Evolutionary conservation across 495 filamentous ascomycete genomes (phyloP).

Genomic region (Podospora comata): DNA sequence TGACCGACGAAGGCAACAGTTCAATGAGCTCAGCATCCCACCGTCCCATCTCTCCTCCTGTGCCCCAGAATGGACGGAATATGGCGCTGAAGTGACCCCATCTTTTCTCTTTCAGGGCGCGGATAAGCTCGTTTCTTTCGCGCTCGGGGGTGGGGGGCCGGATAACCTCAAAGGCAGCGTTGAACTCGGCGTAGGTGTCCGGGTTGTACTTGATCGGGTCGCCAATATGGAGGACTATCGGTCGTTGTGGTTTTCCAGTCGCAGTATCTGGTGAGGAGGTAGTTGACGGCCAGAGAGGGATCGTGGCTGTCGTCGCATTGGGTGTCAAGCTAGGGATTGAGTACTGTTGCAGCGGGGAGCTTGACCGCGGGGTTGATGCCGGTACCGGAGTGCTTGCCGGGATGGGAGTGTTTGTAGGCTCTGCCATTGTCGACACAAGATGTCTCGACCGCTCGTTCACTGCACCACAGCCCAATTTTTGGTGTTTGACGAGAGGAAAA

Average conservation of each 20-base stretch:
- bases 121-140: constrained; percentile 56
- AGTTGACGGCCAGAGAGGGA: constrained; percentile 14
- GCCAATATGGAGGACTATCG: constrained; percentile 63
- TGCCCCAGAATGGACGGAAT: constrained; percentile 76
- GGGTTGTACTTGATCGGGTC: constrained; percentile 67
- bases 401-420: constrained; percentile 49
- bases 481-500: neutral
- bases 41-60: constrained; percentile 70
- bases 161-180: constrained; percentile 56
- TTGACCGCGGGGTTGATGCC: constrained; percentile 41
- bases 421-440: constrained; percentile 36
- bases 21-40: constrained; percentile 72
- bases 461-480: neutral
- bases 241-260: constrained; percentile 16
- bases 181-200: constrained; percentile 54
- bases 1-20: constrained; percentile 61
- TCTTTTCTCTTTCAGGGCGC: constrained; percentile 57
- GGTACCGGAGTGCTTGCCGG: constrained; percentile 44
- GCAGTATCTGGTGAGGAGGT: neutral
- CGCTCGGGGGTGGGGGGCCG: constrained; percentile 51
- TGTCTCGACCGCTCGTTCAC: neutral
- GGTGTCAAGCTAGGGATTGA: constrained; percentile 24
- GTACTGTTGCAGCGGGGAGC: constrained; percentile 38
- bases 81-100: constrained; percentile 74
- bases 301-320: constrained; percentile 23